Conservation (phyloP, 2,329 filamentous ascomycete genomes). For the Cladosporium sp. region DNA sequence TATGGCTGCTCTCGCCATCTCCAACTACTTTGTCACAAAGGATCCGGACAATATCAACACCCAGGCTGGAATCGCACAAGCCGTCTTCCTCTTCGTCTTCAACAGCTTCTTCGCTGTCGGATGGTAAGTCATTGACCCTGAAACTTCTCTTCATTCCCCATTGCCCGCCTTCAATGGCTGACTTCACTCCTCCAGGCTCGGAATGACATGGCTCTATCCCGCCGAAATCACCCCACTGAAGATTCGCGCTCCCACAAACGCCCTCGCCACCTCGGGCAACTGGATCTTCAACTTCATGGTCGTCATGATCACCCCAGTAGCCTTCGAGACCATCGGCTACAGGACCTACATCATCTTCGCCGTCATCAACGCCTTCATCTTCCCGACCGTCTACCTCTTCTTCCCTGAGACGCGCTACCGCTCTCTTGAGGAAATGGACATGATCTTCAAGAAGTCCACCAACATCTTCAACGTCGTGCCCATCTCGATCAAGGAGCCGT, state of each 20-base stretch:
- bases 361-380: conserved; percentile 59
- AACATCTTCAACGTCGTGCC: conserved; percentile 54
- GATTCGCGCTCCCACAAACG: conserved; percentile 33
- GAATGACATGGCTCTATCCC: conserved; percentile 21
- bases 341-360: conserved; percentile 65
- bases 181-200: neutral
- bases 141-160: too few relatives aligned
- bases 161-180: neutral
- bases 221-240: conserved; percentile 32
- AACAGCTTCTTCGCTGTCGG: conserved; percentile 36
- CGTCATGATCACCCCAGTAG: conserved; percentile 28
- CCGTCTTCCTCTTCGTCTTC: conserved; percentile 36
- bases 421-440: conserved; percentile 65
- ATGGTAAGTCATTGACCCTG: conserved; percentile 18
- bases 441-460: conserved; percentile 46
- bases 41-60: conserved; percentile 15
- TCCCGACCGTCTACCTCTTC: conserved; percentile 44
- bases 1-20: conserved; percentile 29
- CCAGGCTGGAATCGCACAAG: conserved; percentile 32
- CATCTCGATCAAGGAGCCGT: conserved; percentile 49
- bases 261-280: conserved; percentile 48
- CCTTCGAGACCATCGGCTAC: conserved; percentile 44
- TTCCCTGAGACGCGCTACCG: conserved; percentile 59
- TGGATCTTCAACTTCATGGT: conserved; percentile 54
- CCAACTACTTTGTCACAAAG: conserved; percentile 17